Evolutionary conservation across 1,139 yeast species (phyloP).

Genomic region (Scheffersomyces insectosa): DNA sequence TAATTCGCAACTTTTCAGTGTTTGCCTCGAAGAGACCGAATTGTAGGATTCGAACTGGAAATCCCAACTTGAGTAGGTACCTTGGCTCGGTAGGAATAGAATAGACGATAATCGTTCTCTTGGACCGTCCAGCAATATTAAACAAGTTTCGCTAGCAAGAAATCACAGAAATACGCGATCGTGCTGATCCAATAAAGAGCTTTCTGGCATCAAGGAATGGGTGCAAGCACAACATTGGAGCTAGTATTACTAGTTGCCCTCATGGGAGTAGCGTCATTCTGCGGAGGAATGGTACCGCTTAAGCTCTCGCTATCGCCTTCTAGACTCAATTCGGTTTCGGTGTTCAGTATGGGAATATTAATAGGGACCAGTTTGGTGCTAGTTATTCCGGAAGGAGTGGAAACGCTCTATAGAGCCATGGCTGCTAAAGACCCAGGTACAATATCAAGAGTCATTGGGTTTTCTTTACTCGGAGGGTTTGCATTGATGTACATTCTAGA

Average conservation of each 20-base stretch:
- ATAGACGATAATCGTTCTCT: no score
- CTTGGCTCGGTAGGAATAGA: no score
- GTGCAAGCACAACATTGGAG: constrained; percentile 1
- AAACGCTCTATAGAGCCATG: constrained; percentile 38
- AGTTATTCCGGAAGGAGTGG: constrained; percentile 71
- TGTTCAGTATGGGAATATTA: constrained; percentile 62
- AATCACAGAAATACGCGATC: no score
- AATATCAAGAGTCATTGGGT: constrained; percentile 23
- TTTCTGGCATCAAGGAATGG: neutral
- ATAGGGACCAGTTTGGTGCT: constrained; percentile 65
- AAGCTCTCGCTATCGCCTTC: constrained; percentile 17
- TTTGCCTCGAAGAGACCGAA: no score
- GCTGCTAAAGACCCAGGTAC: constrained; percentile 18
- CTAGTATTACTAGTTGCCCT: constrained; percentile 16
- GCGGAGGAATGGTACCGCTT: constrained; percentile 35
- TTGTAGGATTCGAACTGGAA: no score
- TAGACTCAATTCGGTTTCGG: constrained; percentile 32
- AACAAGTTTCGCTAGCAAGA: no score
- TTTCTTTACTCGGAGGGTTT: constrained; percentile 49
- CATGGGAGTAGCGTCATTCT: constrained; percentile 34
- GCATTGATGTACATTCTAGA: constrained; percentile 53
- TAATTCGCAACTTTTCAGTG: no score
- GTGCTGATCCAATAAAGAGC: neutral
- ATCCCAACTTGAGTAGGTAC: no score
- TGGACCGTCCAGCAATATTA: no score